Base-by-base conservation (phyloP, 1,284 basidiomycete species). In the Schizophyllum amplum region DNA sequence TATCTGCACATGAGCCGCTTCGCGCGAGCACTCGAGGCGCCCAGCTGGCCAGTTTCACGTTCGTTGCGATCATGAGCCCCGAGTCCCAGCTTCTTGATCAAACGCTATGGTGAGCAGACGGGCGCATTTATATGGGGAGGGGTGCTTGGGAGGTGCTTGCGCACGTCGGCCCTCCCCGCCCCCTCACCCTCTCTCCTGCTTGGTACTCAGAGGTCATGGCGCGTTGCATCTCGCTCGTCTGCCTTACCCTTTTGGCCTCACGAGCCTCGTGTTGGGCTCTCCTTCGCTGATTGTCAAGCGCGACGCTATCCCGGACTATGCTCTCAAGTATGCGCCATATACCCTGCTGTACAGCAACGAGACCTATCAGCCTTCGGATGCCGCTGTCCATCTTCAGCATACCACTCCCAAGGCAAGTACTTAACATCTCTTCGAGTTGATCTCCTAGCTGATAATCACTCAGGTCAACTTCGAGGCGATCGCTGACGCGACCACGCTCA, bases 291-390 rank as follows among this genome's bases (percentile, higher is more conserved):
- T 17, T 42, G 11, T 9, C 48, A 50, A 50, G 48, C 48, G 2
- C 4, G 48, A 62, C 24, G 53, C 55, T 24, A 53, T 51, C 20
- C 55, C 72, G 21, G 53, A 60, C 59, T 74, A 63, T 53, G 64
- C 66, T 24, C 55, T 68, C 9, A 47, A 61, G 22, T 64, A 64
- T 55, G 66, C 65, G 5, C 67, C 65, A 61, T 68, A 57, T 23
- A 25, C 46, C 24, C 57, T 69, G 58, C 66, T 71, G 6, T 64
- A 64, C 56, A 64, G 65, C 15, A 47, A 63, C 42, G 71, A 72
- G 59, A 49, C 58, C n/a, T 70, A 63, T 59, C 70, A 66, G 64
- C 71, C 69, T 11, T 64, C 68, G 33, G 68, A 70, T 54, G 60
- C 70, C 48, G 60, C 66, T 2, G 57, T 51, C 49, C 68, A 70